Base-by-base conservation (phyloP, 1,139 yeast species). In the Hyphopichia pseudoburtonii region DNA sequence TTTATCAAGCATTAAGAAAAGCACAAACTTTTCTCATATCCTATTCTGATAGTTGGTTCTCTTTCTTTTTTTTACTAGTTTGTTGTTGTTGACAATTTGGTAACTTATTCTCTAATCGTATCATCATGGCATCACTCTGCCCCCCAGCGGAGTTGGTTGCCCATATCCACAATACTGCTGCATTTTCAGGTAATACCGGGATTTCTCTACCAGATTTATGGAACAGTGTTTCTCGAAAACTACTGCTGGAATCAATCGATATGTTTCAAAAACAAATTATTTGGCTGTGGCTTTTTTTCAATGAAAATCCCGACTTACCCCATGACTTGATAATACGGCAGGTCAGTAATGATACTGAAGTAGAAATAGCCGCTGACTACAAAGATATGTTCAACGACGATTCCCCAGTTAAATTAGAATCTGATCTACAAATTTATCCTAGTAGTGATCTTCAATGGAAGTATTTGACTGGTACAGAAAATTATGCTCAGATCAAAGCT, bases 401-500 rank as follows among this genome's bases (percentile, higher is more conserved):
- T 4, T n/a, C n/a, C n/a, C n/a, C n/a, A n/a, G 15, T 4, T 17
- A 12, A 5, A 4, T 17, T 23, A 2, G 56, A 47, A 25, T 46
- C 46, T 2, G 32, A 31, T 6, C 36, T 57, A n/a, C 42, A 60
- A 22, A 52, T 68, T 1, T 49, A 54, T 25, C 72, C 76, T 7
- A 62, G 65, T 7, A 50, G 62, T 9, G 71, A 64, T 36, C 64
- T 69, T 12, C 76, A 69, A 50, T 69, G 72, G 62, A 62, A 56
- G 26, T 66, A 58, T 43, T 52, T 71, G 35, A 68, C 74, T 5
- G 73, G 73, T 1, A 53, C 62, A 2, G 65, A 63, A 18, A 58
- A 58, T 24, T 60, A 66, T 28, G 63, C 62, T 42, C 56, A 60
- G 34, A 47, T 62, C 11, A 58, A 56, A 36, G 41, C 56, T 14